Evolutionary conservation across 2,329 filamentous ascomycete species (phyloP).

Genomic region (Coniochaeta sp.): DNA sequence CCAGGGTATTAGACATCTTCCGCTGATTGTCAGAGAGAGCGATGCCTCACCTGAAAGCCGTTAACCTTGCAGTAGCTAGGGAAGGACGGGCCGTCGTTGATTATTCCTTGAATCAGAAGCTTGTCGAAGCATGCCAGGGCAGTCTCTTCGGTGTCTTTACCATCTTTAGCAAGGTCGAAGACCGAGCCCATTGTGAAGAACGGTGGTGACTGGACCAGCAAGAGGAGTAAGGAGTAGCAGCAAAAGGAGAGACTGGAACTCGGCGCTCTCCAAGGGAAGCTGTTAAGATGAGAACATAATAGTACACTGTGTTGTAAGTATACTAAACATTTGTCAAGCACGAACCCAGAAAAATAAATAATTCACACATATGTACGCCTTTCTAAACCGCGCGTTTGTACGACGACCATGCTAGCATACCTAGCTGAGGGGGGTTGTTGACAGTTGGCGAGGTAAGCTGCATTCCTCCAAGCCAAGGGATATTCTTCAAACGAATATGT

Average conservation of each 20-base stretch:
- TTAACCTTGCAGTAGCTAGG: neutral
- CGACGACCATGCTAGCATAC: neutral
- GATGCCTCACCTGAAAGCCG: neutral
- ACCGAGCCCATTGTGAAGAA: neutral
- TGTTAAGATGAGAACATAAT: no score
- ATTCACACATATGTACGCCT: no score
- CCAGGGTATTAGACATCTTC: neutral
- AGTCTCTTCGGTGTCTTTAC: neutral
- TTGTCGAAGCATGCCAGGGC: neutral
- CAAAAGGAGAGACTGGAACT: neutral
- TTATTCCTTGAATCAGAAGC: neutral
- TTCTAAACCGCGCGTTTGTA: no score
- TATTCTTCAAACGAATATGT: neutral
- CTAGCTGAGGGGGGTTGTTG: neutral
- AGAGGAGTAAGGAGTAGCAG: neutral
- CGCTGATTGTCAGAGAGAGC: neutral
- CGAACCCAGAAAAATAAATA: no score
- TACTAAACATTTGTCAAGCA: no score
- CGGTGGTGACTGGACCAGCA: neutral
- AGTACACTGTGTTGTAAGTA: no score
- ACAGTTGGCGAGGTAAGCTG: neutral
- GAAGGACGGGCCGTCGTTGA: neutral
- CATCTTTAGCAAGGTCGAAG: neutral
- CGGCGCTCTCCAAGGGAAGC: neutral
- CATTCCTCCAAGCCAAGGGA: neutral